These are phyloP conservation scores for Parietaria judaica DNA, from an alignment of 306 rosid genomes.

Conservation along the genomic window DNA sequence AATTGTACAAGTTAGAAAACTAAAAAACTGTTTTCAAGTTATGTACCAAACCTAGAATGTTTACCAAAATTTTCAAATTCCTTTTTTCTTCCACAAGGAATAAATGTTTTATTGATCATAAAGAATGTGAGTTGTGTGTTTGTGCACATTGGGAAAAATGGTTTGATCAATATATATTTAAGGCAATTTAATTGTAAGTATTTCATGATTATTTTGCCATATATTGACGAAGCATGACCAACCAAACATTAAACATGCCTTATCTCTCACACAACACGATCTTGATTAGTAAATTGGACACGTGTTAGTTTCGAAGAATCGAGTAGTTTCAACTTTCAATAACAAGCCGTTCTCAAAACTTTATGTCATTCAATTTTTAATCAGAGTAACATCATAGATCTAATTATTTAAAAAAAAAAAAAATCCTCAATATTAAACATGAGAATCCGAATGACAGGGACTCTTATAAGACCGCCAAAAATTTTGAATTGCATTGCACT, in stretches of 20 bases:
- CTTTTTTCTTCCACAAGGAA: not conserved
- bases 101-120: too few relatives aligned
- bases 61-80: constrained; percentile 1
- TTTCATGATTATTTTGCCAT: not conserved
- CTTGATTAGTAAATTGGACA: constrained; percentile 4
- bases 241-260: constrained; percentile 2
- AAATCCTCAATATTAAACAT: not conserved
- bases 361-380: constrained; percentile 1
- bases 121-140: not conserved
- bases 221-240: too few relatives aligned
- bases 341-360: not conserved
- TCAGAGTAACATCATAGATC: not conserved
- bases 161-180: not conserved
- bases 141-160: not conserved
- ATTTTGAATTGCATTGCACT: too few relatives aligned
- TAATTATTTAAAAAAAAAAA: not conserved
- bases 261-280: constrained; percentile 1
- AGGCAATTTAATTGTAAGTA: not conserved
- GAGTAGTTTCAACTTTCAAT: constrained; percentile 16
- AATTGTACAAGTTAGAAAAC: too few relatives aligned
- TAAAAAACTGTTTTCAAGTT: too few relatives aligned
- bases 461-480: too few relatives aligned
- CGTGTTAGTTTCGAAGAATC: not conserved
- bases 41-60: not conserved
- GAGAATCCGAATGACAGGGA: too few relatives aligned